Base-by-base conservation (phyloP, 352 stramenopile genomes). In the Plasmopara halstedii region DNA sequence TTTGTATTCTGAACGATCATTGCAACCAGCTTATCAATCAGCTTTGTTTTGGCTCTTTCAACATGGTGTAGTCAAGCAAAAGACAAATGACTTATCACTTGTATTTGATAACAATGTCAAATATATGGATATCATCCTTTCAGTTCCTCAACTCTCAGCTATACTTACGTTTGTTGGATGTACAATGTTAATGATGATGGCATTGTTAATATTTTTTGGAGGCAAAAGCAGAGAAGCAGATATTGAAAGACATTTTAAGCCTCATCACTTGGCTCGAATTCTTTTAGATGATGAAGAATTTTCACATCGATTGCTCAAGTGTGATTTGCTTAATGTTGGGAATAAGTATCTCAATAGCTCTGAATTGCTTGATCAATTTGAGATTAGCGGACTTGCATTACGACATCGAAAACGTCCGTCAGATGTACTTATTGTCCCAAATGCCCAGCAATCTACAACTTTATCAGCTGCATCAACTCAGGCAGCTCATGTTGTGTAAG, bases 11-110 rank as follows among this genome's bases (percentile, higher is more conserved):
- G 71, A 81, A n/a, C 37, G 50, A 19, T 67, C 71, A 26, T 36
- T 80, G 4, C 56, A 64, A 11, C 68, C 71, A n/a, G 68, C 71
- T 3, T 77, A 73, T 31, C 55, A 57, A 38, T 64, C 71, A 1
- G 65, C 63, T 7, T 23, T 78, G 7, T 78, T 83, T 53, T 83
- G 68, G 68, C 35, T 83, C 14, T 66, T 83, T 10, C 71, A 80
- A 35, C 51, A 56, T 36, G 71, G 63, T 2, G 54, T 67, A 11
- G 50, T 67, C 23, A 57, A 65, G 34, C 46, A 73, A 8, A 52
- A 56, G 11, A 36, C 56, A 3, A 62, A 31, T 31, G 27, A 51
- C 21, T 50, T 39, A 6, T 62, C 58, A n/a, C 32, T 74, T 9
- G 43, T 53, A 6, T 72, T 73, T 11, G 52, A 53, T 3, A 42